Conservation (phyloP, 2,329 filamentous ascomycete genomes). For the Cryoendolithus antarcticus region DNA sequence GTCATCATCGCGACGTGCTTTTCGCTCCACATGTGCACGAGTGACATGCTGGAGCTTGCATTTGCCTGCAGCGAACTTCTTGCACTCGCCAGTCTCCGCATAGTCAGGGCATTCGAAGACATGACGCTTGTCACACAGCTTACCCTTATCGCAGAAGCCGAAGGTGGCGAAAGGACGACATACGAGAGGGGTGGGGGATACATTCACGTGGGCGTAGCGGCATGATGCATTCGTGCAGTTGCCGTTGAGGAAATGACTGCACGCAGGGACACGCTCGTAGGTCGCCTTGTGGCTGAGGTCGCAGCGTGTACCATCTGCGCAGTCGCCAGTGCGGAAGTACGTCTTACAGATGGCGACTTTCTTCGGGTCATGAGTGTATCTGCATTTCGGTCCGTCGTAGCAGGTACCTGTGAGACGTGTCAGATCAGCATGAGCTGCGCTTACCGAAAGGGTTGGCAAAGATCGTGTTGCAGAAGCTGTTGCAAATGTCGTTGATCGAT, state of each 20-base stretch:
- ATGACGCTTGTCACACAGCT: constrained; percentile 67
- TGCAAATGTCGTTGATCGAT: constrained; percentile 1
- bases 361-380: constrained; percentile 68
- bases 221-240: constrained; percentile 81
- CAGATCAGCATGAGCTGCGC: constrained; percentile 9
- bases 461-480: constrained; percentile 1
- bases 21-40: constrained; percentile 76
- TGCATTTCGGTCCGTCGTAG: constrained; percentile 66
- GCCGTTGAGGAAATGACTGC: constrained; percentile 79
- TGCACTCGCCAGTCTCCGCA: constrained; percentile 79
- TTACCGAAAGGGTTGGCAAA: constrained; percentile 9
- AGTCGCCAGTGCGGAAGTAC: constrained; percentile 67
- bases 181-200: constrained; percentile 64
- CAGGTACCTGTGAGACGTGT: constrained; percentile 56
- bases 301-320: constrained; percentile 65
- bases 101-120: constrained; percentile 84
- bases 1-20: constrained; percentile 40
- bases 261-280: constrained; percentile 73
- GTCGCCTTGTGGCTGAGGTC: constrained; percentile 81
- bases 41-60: constrained; percentile 83
- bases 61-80: constrained; percentile 44
- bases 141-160: constrained; percentile 80
- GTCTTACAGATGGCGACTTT: constrained; percentile 88
- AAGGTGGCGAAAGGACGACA: constrained; percentile 75
- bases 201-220: constrained; percentile 72